Evolutionary conservation across 768 basidiomycete genomes (phyloP).

Genomic region (Lyophyllum atratum): DNA sequence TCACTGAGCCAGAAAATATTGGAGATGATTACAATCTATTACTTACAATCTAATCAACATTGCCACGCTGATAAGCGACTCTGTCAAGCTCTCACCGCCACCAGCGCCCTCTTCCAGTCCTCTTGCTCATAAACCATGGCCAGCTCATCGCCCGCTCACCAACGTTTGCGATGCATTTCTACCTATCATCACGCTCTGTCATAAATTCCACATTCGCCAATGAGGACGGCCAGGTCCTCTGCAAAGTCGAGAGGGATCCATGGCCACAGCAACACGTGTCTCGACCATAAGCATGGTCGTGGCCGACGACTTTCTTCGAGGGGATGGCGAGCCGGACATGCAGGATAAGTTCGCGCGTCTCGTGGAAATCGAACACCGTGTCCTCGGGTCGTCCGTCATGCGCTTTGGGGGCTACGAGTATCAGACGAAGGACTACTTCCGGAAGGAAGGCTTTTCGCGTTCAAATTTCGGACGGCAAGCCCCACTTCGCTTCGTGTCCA

Average conservation of each 20-base stretch:
- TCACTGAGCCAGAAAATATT: no score
- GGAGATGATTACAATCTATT: no score
- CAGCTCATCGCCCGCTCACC: background rate
- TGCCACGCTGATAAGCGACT: no score
- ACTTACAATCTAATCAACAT: no score
- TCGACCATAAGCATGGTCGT: conserved; percentile 12
- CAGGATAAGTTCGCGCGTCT: conserved; percentile 11
- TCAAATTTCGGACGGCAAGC: conserved; percentile 19
- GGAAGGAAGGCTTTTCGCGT: conserved; percentile 23
- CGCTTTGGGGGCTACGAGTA: conserved; percentile 27
- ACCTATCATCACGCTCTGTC: background rate
- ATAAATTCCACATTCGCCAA: background rate
- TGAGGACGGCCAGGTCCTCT: background rate
- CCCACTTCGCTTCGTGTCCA: background rate
- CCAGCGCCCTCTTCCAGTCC: no score
- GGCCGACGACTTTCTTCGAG: conserved; percentile 3
- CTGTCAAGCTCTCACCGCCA: no score
- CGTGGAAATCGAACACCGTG: conserved; percentile 9
- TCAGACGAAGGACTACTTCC: conserved; percentile 25
- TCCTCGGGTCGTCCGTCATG: conserved; percentile 24
- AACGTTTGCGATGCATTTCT: background rate
- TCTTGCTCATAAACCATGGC: no score
- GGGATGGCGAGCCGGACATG: background rate
- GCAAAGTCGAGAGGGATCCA: conserved; percentile 5
- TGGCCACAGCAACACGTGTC: background rate